phyloP scores from a whole-genome alignment of 2,329 filamentous ascomycete species.

The Exophiala mesophila region DNA sequence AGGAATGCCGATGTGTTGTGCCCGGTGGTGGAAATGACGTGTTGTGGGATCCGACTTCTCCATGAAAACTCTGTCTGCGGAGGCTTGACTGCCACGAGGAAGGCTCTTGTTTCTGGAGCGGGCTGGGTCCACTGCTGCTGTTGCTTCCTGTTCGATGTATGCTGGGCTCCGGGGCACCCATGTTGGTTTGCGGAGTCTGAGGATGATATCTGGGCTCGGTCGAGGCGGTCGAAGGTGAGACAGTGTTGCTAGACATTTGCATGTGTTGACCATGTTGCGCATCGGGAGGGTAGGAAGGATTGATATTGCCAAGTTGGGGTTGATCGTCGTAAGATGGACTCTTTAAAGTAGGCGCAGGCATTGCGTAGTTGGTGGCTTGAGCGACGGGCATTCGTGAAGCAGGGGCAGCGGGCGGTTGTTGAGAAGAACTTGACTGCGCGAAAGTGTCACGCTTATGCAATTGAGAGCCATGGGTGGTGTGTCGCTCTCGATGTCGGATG shows the following conservation, averaged over 20 bases:
- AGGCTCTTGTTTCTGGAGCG: conserved; percentile 27
- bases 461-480: conserved; percentile 60
- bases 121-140: conserved; percentile 30
- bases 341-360: conserved; percentile 31
- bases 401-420: too few relatives aligned
- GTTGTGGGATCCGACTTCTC: conserved; percentile 11
- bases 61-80: conserved; percentile 25
- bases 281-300: conserved; percentile 2
- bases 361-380: conserved; percentile 29
- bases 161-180: conserved; percentile 26
- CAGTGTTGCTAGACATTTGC: conserved; percentile 9
- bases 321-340: conserved; percentile 9
- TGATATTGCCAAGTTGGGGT: neutral
- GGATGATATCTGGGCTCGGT: conserved; percentile 29
- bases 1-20: conserved; percentile 7
- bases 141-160: conserved; percentile 29
- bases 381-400: too few relatives aligned
- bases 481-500: conserved; percentile 75
- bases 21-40: conserved; percentile 9
- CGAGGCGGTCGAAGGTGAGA: conserved; percentile 15
- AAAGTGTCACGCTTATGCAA: conserved; percentile 47
- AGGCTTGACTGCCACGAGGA: conserved; percentile 29
- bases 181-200: conserved; percentile 26
- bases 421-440: conserved; percentile 29
- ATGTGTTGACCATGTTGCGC: conserved; percentile 10